Base-by-base conservation (phyloP, 2,329 filamentous ascomycete genomes). In the Piedraia hortae region DNA sequence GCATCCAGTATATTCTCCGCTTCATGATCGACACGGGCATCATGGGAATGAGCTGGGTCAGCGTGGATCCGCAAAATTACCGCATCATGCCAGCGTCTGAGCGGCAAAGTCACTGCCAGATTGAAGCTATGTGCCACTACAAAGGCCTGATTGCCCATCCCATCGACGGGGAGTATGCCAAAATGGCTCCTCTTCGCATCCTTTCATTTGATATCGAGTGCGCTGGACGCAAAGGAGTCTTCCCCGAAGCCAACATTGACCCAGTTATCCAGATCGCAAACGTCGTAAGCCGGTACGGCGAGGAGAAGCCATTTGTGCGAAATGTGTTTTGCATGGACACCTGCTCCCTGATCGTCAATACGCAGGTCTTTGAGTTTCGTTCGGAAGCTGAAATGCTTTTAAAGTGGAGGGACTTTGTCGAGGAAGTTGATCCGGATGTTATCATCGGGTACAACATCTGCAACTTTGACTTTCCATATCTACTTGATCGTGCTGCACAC, bases 21-120 rank as follows among this genome's bases (percentile, higher is more conserved):
- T 93, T 97, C 48, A 97, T 97, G 85, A 82, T 97, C 21, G 85
- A 97, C 45, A 88, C 73, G 33, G 71, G 80, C 60, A 70, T 97
- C 19, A 60, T 72, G 25, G 85, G 85, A 31, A 97, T 97, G 85
- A 82, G 78, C 1, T 97, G 85, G 85, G 77, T 93, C 0, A 77
- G 90, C 44, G 74, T 69, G 10, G 69, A 74, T 11, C 58, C 69
- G 3, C 57, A 56, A 14, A 66, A 67, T 29, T 91, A 82, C 48
- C 56, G 57, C 24, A 51, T 89, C 22, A 53, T 90, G 10, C 50
- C 62, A 1, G 47, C 61, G 7, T 46, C 59, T 24, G 56, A 69
- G 27, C 61, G 65, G 28, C 72, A 90, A 31, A 93, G 82, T 2
- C 90, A 78, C 36, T 93, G 85, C 43, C 85, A 97, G 46, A 89